Percentiles rank a stretch among this genome's conserved stretches.
phyloP scores from a whole-genome alignment of 305 asterid species.

The Ilex paraguariensis region DNA sequence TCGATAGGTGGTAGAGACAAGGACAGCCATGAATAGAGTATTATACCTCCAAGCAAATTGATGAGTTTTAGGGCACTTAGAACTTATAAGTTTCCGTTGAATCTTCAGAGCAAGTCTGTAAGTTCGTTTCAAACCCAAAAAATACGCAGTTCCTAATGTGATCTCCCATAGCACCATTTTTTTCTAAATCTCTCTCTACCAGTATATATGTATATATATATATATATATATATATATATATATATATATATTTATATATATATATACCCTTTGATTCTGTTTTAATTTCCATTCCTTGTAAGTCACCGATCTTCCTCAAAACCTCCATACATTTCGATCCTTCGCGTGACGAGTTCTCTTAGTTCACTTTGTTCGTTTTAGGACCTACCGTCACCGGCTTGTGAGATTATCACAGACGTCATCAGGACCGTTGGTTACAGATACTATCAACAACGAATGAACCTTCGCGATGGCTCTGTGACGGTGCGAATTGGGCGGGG shows the following conservation, averaged over 20 bases:
- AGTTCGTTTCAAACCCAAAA: slow-evolving; percentile 63
- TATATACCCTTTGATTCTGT: too few relatives aligned
- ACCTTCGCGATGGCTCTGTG: too few relatives aligned
- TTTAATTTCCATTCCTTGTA: too few relatives aligned
- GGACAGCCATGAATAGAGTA: background rate
- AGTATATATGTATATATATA: background rate
- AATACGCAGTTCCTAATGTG: slow-evolving; percentile 69
- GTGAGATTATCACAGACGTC: background rate
- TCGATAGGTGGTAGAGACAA: background rate
- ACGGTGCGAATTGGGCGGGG: background rate
- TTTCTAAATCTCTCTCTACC: slow-evolving; percentile 10
- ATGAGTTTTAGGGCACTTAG: slow-evolving; percentile 45
- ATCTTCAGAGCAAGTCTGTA: slow-evolving; percentile 54
- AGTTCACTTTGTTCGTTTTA: too few relatives aligned
- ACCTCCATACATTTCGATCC: too few relatives aligned
- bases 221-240: background rate
- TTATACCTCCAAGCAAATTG: slow-evolving; percentile 46
- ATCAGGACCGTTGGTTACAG: background rate
- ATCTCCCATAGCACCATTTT: slow-evolving; percentile 75
- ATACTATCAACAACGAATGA: too few relatives aligned
- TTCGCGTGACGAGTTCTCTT: too few relatives aligned
- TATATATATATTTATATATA: background rate
- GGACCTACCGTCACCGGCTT: too few relatives aligned
- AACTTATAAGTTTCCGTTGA: slow-evolving; percentile 54
- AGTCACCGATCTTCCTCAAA: too few relatives aligned